Evolutionary conservation across 108 stramenopile genomes (phyloP).

Genomic region (Pseudonitzschia multiseries): DNA sequence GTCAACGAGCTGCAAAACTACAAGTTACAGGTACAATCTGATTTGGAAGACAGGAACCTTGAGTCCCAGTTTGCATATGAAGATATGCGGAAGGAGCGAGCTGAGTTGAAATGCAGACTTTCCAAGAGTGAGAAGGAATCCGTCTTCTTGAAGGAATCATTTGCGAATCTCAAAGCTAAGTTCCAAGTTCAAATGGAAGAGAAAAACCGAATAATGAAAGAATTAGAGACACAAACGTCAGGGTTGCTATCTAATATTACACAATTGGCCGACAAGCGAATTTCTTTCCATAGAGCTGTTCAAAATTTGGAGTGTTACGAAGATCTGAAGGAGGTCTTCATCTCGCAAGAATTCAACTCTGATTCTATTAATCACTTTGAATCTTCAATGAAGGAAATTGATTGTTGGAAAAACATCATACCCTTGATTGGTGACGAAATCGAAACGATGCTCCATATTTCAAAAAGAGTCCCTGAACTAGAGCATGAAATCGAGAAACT

Average conservation of each 20-base stretch:
- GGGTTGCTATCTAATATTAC: background rate
- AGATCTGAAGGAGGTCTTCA: background rate
- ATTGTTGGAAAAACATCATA: slow-evolving; percentile 9
- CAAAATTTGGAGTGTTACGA: background rate
- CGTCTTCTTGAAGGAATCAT: slow-evolving; percentile 13
- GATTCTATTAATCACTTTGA: background rate
- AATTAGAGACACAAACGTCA: background rate
- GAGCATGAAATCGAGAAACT: slow-evolving; percentile 5
- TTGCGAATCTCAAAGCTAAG: background rate
- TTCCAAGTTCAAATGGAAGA: slow-evolving; percentile 8
- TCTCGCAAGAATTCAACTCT: background rate
- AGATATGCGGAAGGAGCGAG: slow-evolving; percentile 31
- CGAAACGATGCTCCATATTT: background rate
- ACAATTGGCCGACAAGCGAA: background rate
- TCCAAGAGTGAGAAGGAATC: slow-evolving; percentile 15
- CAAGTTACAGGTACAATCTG: slow-evolving; percentile 12
- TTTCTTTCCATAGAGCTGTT: background rate
- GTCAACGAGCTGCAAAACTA: slow-evolving; percentile 3
- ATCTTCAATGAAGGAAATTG: slow-evolving; percentile 14
- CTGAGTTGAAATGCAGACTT: slow-evolving; percentile 28
- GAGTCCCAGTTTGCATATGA: slow-evolving; percentile 23
- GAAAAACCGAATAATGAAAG: background rate
- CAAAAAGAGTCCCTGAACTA: background rate
- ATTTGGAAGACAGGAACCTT: slow-evolving; percentile 23
- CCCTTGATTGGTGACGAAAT: slow-evolving; percentile 13